Evolutionary conservation across 495 filamentous ascomycete species (phyloP), one percentile per base, ranked within the genome.

Genomic region (Astrothelium macrocarpum): DNA sequence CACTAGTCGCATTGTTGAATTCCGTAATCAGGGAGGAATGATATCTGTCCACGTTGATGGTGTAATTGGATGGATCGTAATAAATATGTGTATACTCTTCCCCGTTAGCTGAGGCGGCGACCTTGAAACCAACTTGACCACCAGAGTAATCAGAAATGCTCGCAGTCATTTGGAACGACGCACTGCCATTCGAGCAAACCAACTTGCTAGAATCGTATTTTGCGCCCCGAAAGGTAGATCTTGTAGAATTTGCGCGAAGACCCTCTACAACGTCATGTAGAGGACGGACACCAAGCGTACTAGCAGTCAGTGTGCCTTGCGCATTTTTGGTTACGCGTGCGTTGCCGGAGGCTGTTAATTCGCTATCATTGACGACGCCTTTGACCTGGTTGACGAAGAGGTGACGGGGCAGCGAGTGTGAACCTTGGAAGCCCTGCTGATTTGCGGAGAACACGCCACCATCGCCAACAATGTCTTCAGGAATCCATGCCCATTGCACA

Each of bases 361-460:
- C 59, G 42, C 70, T 71, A 25, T 69, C 66, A 49, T 74, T 67
- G 10, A 74, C 58, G 1, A 78, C 66, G 10, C 68, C 64, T 34
- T 67, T 67, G 31, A 72, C 71, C 46, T 70, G 68, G 49, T 75
- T 70, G 23, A 78, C 76, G 62, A 74, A 79, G n/a, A 77, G 61
- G 58, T 79, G 68, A 0, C 76, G 71, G 0, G 76, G 75, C 1
- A 80, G 72, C n/a, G 73, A 72, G 11, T 76, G 42, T 12, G 69
- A 64, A n/a, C 78, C 77, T 63, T 78, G 75, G 67, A 72, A 79
- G n/a, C 78, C 77, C 53, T 77, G 71, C 29, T 76, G 75, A 0
- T 25, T 73, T 34, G 73, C 63, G 18, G 63, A 68, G 66, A 76
- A 77, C 58, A 67, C 34, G 18, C 69, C 69, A 46, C 53, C 64